Evolutionary conservation across 2,329 filamentous ascomycete species (phyloP).

Genomic region (Mariannaea elegans): DNA sequence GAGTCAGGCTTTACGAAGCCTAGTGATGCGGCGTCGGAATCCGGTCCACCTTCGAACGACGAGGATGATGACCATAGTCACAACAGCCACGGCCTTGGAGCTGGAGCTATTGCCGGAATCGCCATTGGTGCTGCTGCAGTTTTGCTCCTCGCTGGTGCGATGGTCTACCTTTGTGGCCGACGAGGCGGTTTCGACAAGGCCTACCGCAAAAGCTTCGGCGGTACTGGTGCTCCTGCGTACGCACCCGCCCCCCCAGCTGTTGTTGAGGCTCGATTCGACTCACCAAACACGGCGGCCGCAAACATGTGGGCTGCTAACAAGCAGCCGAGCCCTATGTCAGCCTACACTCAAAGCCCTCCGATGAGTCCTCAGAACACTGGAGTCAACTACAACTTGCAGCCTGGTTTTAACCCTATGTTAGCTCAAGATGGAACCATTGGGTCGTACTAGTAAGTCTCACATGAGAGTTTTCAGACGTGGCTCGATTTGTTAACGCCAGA

Average conservation of each 20-base stretch:
- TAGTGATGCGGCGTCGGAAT: constrained; percentile 8
- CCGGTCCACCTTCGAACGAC: constrained; percentile 15
- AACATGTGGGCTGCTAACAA: constrained; percentile 34
- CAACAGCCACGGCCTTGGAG: constrained; percentile 2
- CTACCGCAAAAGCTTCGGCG: constrained; percentile 40
- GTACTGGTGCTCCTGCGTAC: constrained; percentile 6
- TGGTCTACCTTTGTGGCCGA: constrained; percentile 60
- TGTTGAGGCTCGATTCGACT: constrained; percentile 26
- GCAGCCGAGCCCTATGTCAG: constrained; percentile 33
- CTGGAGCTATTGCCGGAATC: constrained; percentile 68
- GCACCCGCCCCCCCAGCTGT: constrained; percentile 21
- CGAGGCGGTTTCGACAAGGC: constrained; percentile 43
- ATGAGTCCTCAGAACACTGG: constrained; percentile 45
- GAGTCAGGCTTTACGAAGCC: constrained; percentile 49
- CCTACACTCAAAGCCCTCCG: constrained; percentile 42
- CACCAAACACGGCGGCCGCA: constrained; percentile 27
- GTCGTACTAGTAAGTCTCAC: constrained; percentile 42
- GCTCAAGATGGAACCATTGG: constrained; percentile 32
- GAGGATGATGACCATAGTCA: constrained; percentile 16
- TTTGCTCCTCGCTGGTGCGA: constrained; percentile 51
- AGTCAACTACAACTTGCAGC: constrained; percentile 29
- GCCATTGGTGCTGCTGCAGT: constrained; percentile 60
- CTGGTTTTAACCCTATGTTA: constrained; percentile 25
- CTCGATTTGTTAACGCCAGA: constrained; percentile 6
- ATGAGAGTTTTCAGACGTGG: not conserved